Conservation (phyloP, 352 stramenopile genomes). For the Globisporangium solare region DNA sequence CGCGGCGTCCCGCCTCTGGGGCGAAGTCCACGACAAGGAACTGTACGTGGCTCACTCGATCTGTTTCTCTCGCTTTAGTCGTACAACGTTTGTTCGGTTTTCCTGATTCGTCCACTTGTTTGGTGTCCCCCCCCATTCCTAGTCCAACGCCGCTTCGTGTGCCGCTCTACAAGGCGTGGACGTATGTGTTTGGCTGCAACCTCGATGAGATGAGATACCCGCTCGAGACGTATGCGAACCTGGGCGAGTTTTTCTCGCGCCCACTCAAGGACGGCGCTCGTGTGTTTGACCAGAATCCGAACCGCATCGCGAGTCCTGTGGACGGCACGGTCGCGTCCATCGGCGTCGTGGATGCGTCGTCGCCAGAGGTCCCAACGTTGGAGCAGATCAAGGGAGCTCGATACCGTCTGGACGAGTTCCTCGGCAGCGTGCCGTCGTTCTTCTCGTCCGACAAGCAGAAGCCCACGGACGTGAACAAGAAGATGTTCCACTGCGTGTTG, state of each 20-base stretch:
- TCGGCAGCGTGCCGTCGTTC: constrained; percentile 57
- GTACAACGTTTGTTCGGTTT: no score
- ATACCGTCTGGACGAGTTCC: constrained; percentile 82
- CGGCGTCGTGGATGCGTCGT: constrained; percentile 40
- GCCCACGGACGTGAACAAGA: constrained; percentile 29
- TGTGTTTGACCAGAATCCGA: constrained; percentile 29
- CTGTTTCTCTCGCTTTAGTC: not conserved
- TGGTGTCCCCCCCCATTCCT: constrained; percentile 2
- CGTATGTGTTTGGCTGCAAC: constrained; percentile 72
- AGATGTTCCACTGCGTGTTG: constrained; percentile 75
- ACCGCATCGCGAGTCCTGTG: constrained; percentile 45
- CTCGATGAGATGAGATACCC: constrained; percentile 82
- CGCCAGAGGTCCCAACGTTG: constrained; percentile 41
- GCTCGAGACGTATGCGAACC: constrained; percentile 65
- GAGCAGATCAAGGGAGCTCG: constrained; percentile 81
- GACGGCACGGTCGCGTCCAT: constrained; percentile 59
- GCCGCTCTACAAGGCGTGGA: constrained; percentile 84
- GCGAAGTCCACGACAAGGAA: constrained; percentile 71
- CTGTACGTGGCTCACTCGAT: constrained; percentile 39
- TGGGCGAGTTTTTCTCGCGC: constrained; percentile 83
- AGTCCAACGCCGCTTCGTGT: constrained; percentile 64
- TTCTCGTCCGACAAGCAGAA: constrained; percentile 27
- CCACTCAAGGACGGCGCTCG: constrained; percentile 66
- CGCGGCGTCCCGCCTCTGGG: constrained; percentile 71
- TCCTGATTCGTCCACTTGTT: constrained; percentile 1